A percentile compares a stretch with the other conserved stretches of the same genome.
Conservation (phyloP, 345 rosid species). For the Adansonia digitata region DNA sequence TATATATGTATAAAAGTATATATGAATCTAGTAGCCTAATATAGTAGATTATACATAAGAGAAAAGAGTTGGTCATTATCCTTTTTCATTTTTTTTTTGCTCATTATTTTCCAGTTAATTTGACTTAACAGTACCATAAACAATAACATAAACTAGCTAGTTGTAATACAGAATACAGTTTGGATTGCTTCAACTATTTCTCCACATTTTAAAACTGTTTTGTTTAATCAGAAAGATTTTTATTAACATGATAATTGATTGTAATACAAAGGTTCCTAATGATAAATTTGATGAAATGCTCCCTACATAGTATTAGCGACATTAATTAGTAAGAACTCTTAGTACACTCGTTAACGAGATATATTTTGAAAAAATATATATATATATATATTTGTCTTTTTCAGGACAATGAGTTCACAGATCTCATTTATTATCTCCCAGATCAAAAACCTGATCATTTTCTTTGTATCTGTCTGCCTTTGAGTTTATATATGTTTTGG, state of each 20-base stretch:
- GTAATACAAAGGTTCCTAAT: background rate
- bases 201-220: background rate
- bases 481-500: background rate
- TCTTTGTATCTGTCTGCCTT: background rate
- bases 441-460: background rate
- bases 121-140: background rate
- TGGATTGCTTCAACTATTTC: background rate
- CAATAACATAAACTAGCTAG: background rate
- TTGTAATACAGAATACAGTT: too few relatives aligned
- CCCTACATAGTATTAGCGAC: background rate
- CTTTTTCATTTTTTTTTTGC: too few relatives aligned
- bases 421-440: background rate
- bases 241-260: too few relatives aligned
- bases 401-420: background rate
- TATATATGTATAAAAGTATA: too few relatives aligned
- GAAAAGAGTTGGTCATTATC: background rate
- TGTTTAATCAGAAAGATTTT: too few relatives aligned
- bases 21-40: background rate
- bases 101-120: too few relatives aligned
- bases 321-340: too few relatives aligned
- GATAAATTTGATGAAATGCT: background rate
- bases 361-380: too few relatives aligned
- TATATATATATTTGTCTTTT: too few relatives aligned
- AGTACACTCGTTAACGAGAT: background rate
- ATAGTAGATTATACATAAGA: background rate